Base-by-base conservation (phyloP, 208 protist species). In the Trypanosoma cruzi region DNA sequence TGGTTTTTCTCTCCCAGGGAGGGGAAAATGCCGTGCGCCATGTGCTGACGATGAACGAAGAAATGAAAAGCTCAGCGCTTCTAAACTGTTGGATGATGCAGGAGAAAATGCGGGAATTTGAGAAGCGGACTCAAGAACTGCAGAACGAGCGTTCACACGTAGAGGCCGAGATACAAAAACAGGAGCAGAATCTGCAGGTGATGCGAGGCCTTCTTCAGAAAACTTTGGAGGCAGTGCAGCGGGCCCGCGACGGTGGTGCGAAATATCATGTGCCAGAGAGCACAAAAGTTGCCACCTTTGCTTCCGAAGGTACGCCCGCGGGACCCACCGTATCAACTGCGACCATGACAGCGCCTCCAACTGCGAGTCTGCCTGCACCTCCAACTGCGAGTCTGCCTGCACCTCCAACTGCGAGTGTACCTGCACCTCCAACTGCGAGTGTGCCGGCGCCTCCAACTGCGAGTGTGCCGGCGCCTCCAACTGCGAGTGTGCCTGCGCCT, bases 1-100 rank as follows among this genome's bases (percentile, higher is more conserved):
- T 89, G 32, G 52, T 84, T 18, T 62, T 80, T 44, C 75, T 95
- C 24, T 80, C 89, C 24, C 74, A 86, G 49, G 82, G 86, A 26
- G 76, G 80, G 18, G 86, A 90, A 28, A 75, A 81, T 26, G 77
- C 62, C 14, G 77, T 91, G 29, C 69, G 53, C 18, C 24, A 65
- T 24, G 53, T 68, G 40, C 42, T 79, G 34, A 44, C 48, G 0
- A 58, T 60, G 40, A 61, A 31, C 46, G 68, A 73, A 31, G 66
- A 73, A 24, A 62, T 58, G 40, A 79, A 63, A 53, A 55, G 54
- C 2, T 73, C 59, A 32, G 57, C 68, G 24, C 26, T 61, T 64
- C 16, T 69, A 4, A 64, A 20, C 4, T 64, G 66, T 57, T 79
- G 66, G 55, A 40, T 50, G 37, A 5, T 79, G 24, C 56, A 64